Evolutionary conservation across 2,329 filamentous ascomycete species (phyloP), one percentile per base, ranked within the genome.

Genomic region (Malbranchea cinnamomea): DNA sequence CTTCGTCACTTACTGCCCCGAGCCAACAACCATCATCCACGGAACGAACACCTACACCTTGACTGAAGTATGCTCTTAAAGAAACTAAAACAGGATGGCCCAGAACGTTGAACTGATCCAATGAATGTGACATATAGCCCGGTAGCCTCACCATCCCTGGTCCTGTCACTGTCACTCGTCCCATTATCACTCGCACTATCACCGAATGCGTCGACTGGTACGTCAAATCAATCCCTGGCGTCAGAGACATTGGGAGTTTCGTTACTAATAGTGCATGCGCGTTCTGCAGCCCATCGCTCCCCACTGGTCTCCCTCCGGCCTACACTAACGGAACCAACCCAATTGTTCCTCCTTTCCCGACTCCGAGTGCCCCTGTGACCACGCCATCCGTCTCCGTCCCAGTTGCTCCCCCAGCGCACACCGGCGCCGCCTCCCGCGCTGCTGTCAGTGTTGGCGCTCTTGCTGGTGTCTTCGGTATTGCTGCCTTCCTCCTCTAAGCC

Each of bases 1-100:
- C 35, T 70, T 70, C 62, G 73, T 68, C 58, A 83, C 77, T 50
- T 80, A 66, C 71, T 83, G 78, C 71, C 75, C 78, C 13, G 62
- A 50, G 42, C 54, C 77, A 41, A 81, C 77, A 45, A 55, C 62
- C 45, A 57, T 81, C 56, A 68, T 67, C 48, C 63, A 77, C 60
- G 68, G 65, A 51, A 62, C 57, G 57, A 62, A 67, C 53, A 79
- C 74, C 58, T 79, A 78, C 67, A 76, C 68, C 45, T 62, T 82
- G 57, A 73, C 73, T 41, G 60, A 67, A 59, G 68, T 70, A 62
- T 37, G 63, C 38, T 14, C n/a, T n/a, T n/a, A n/a, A n/a, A n/a
- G n/a, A 22, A 12, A 25, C 14, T 28, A 14, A 15, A 26, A 26
- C 17, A 23, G 17, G 14, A 14, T 15, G 26, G 25, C 11, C 17